phyloP scores from a whole-genome alignment of 495 filamentous ascomycete species.

The Xylaria acuta region DNA sequence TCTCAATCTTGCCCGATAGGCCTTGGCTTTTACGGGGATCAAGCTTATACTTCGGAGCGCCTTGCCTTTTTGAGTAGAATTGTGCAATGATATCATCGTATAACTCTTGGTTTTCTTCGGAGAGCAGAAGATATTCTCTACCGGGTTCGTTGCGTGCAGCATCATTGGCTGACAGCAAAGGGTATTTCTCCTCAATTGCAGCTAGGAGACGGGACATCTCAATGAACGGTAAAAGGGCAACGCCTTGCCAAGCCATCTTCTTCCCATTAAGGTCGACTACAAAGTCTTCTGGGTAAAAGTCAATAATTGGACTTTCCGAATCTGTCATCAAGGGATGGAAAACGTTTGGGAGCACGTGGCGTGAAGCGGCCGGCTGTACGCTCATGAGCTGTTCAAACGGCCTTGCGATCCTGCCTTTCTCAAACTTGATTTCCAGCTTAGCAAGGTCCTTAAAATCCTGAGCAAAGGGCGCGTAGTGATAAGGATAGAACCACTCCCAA shows the following conservation, averaged over 20 bases:
- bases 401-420: conserved; percentile 83
- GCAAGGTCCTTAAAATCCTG: conserved; percentile 88
- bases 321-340: conserved; percentile 91
- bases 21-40: conserved; percentile 77
- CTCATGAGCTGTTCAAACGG: conserved; percentile 99
- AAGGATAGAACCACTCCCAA: conserved; percentile 99
- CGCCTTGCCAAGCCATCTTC: conserved; percentile 98
- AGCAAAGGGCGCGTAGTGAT: conserved; percentile 97
- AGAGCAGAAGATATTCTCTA: conserved; percentile 81
- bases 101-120: conserved; percentile 73
- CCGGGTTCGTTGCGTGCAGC: conserved; percentile 78
- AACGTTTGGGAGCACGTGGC: conserved; percentile 84
- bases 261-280: conserved; percentile 94
- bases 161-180: conserved; percentile 79
- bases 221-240: conserved; percentile 93
- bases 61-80: conserved; percentile 91
- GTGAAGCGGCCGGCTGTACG: conserved; percentile 89
- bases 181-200: conserved; percentile 85
- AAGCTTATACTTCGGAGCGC: conserved; percentile 66
- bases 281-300: conserved; percentile 97
- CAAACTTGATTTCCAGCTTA: conserved; percentile 79
- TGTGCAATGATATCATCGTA: conserved; percentile 80
- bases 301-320: conserved; percentile 85
- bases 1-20: conserved; percentile 79
- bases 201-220: conserved; percentile 85